A percentile compares a stretch with the other conserved stretches of the same genome.
These are phyloP conservation scores for Penicillium hesseltinei DNA, from an alignment of 2,329 filamentous ascomycete genomes.

Conservation along the genomic window DNA sequence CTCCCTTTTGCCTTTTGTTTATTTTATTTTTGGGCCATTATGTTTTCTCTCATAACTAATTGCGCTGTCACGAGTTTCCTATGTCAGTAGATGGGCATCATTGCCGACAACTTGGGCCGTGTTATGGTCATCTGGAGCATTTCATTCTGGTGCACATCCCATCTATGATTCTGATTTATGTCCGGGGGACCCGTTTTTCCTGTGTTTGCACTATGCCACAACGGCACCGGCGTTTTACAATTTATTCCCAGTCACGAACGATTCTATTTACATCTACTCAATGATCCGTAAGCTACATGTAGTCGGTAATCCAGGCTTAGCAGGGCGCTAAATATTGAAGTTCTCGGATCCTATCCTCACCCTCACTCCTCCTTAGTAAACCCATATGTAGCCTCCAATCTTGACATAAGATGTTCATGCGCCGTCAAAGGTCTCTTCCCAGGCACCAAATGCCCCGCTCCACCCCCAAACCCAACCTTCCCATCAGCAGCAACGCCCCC, in stretches of 20 bases:
- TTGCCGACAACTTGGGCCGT: conserved; percentile 18
- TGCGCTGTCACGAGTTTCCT: conserved; percentile 34
- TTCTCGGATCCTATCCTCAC: not conserved
- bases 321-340: not conserved
- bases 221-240: conserved; percentile 26
- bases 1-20: conserved; percentile 8
- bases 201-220: conserved; percentile 25
- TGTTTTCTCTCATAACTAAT: conserved; percentile 22
- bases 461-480: conserved; percentile 43
- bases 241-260: conserved; percentile 20
- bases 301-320: not conserved
- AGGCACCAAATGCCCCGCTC: conserved; percentile 33
- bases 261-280: conserved; percentile 12
- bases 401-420: conserved; percentile 56
- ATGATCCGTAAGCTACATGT: not conserved
- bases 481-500: conserved; percentile 19
- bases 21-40: conserved; percentile 7
- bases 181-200: conserved; percentile 19
- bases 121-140: conserved; percentile 21
- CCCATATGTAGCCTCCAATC: conserved; percentile 60
- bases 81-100: conserved; percentile 32
- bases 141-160: conserved; percentile 18
- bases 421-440: conserved; percentile 52
- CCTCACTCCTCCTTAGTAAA: conserved; percentile 29
- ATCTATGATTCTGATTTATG: conserved; percentile 22